A percentile compares a stretch with the other conserved stretches of the same genome.
phyloP scores from a whole-genome alignment of 2,329 filamentous ascomycete genomes.

The Alternaria infectoria region DNA sequence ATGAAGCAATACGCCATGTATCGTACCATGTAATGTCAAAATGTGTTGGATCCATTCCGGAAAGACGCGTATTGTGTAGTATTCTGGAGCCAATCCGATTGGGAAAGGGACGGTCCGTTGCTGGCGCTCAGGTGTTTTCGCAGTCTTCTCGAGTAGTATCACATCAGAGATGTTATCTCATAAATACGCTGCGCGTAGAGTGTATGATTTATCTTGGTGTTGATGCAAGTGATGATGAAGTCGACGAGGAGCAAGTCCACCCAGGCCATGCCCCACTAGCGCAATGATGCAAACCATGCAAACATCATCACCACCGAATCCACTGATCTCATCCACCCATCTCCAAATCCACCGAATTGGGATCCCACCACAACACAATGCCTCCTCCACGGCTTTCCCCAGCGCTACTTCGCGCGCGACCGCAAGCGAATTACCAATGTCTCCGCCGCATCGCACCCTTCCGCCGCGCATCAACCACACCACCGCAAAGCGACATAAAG shows the following conservation, averaged over 20 bases:
- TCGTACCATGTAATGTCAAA: background rate
- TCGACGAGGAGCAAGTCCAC: slow-evolving; percentile 6
- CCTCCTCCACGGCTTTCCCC: slow-evolving; percentile 33
- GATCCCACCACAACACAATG: slow-evolving; percentile 25
- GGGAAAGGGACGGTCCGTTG: background rate
- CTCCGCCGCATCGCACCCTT: slow-evolving; percentile 26
- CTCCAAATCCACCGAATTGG: slow-evolving; percentile 9
- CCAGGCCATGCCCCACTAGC: slow-evolving; percentile 4
- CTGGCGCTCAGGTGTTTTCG: background rate
- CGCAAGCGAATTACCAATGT: slow-evolving; percentile 28
- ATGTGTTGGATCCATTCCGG: background rate
- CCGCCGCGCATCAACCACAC: slow-evolving; percentile 32
- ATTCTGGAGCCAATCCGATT: background rate
- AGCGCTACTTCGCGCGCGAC: slow-evolving; percentile 31
- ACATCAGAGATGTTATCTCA: background rate
- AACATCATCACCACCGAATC: slow-evolving; percentile 24
- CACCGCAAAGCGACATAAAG: slow-evolving; percentile 16
- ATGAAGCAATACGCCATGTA: background rate
- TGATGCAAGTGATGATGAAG: background rate
- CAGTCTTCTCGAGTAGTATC: background rate
- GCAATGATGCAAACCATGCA: slow-evolving; percentile 28
- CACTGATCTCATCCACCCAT: slow-evolving; percentile 25
- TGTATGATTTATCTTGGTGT: background rate
- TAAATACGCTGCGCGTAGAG: background rate
- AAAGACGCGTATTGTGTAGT: background rate